These are phyloP conservation scores for Schwanniomyces etchellsii DNA, from an alignment of 1,139 yeast genomes.

Conservation along the genomic window DNA sequence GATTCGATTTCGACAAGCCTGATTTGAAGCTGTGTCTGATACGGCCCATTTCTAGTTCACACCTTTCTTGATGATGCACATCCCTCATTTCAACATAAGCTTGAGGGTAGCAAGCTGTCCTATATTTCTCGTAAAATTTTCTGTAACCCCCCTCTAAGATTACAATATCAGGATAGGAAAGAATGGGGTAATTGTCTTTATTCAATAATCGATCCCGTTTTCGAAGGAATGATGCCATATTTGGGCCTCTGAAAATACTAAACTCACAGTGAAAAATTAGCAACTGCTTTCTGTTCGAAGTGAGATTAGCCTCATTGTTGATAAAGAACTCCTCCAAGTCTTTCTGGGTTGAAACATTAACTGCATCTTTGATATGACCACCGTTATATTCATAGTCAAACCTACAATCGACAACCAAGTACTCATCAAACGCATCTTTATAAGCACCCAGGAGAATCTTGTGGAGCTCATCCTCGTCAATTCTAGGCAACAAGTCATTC, in stretches of 20 bases:
- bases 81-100: slow-evolving; percentile 88
- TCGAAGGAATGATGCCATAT: slow-evolving; percentile 82
- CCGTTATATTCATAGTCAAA: slow-evolving; percentile 89
- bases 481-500: slow-evolving; percentile 72
- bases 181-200: slow-evolving; percentile 68
- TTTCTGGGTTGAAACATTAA: slow-evolving; percentile 68
- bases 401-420: slow-evolving; percentile 75
- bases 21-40: slow-evolving; percentile 42
- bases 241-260: slow-evolving; percentile 87
- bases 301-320: slow-evolving; percentile 7
- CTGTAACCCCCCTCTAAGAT: slow-evolving; percentile 91
- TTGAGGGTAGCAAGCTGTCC: slow-evolving; percentile 61
- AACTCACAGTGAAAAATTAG: slow-evolving; percentile 92
- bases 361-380: slow-evolving; percentile 84
- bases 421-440: slow-evolving; percentile 50
- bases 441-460: slow-evolving; percentile 56
- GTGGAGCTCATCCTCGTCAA: slow-evolving; percentile 59
- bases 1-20: not conserved
- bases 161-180: slow-evolving; percentile 83
- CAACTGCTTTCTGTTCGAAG: slow-evolving; percentile 18
- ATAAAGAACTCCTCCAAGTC: slow-evolving; percentile 53
- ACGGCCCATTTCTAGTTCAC: slow-evolving; percentile 69
- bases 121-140: slow-evolving; percentile 56
- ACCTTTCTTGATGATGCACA: slow-evolving; percentile 52
- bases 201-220: slow-evolving; percentile 75